phyloP scores from a whole-genome alignment of 768 basidiomycete genomes.

The Leccinum fibrillosum region DNA sequence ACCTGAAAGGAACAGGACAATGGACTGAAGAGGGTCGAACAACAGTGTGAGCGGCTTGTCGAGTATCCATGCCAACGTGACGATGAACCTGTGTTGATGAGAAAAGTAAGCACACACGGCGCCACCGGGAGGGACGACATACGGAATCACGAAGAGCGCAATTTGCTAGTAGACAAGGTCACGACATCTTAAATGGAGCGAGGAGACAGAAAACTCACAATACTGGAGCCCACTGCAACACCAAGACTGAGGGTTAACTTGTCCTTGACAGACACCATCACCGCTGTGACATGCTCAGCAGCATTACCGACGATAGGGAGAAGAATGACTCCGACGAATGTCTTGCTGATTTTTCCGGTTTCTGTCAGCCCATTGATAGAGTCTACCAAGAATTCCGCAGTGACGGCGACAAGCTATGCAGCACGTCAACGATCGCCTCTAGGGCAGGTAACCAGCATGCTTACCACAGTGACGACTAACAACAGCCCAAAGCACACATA shows the following conservation, averaged over 20 bases:
- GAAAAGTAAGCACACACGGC: constrained; percentile 6
- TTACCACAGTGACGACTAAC: constrained; percentile 57
- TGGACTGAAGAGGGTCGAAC: constrained; percentile 85
- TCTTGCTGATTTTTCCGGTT: constrained; percentile 55
- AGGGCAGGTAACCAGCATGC: constrained; percentile 17
- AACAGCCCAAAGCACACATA: constrained; percentile 52
- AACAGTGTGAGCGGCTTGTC: constrained; percentile 76
- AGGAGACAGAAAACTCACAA: constrained; percentile 43
- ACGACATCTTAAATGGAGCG: background rate
- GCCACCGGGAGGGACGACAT: constrained; percentile 17
- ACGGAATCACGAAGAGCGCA: constrained; percentile 66
- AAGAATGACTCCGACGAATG: constrained; percentile 85
- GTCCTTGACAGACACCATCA: constrained; percentile 87
- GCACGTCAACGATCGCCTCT: background rate
- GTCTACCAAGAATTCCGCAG: constrained; percentile 68
- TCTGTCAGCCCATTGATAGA: constrained; percentile 75
- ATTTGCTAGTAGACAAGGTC: constrained; percentile 52
- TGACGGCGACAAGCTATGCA: constrained; percentile 49
- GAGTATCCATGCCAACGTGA: constrained; percentile 77
- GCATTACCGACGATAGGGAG: constrained; percentile 92
- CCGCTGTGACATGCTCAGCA: constrained; percentile 89
- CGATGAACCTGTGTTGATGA: constrained; percentile 52
- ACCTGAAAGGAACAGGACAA: constrained; percentile 22
- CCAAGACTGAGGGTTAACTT: constrained; percentile 85
- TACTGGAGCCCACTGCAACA: constrained; percentile 85